Conservation (phyloP, 2,329 filamentous ascomycete genomes). For the Colletotrichum shisoi region DNA sequence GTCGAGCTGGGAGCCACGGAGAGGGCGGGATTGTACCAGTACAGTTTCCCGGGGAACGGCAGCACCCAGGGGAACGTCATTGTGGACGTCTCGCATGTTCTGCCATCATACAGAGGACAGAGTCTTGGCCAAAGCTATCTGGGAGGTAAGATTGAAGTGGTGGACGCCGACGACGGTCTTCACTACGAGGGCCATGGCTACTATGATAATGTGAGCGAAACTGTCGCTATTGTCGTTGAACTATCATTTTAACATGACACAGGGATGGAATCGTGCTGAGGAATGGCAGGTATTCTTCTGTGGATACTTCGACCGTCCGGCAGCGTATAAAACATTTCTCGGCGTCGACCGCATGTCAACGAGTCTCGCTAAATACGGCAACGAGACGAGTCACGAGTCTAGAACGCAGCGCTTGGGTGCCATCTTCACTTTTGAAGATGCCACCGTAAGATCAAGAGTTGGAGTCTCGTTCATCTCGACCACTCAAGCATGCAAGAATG, state of each 20-base stretch:
- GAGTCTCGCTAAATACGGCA: conserved; percentile 47
- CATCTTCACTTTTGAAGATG: conserved; percentile 62
- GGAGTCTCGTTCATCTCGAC: conserved; percentile 74
- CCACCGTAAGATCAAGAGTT: conserved; percentile 63
- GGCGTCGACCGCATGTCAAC: conserved; percentile 47
- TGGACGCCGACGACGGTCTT: conserved; percentile 50
- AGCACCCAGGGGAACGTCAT: conserved; percentile 57
- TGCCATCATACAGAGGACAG: conserved; percentile 67
- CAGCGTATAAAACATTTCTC: conserved; percentile 56
- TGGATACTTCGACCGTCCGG: conserved; percentile 63
- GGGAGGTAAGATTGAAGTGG: conserved; percentile 64
- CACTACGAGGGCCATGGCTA: conserved; percentile 68
- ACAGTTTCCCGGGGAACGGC: conserved; percentile 60
- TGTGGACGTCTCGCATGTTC: conserved; percentile 71
- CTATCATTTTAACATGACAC: conserved; percentile 15
- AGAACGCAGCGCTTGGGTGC: conserved; percentile 54
- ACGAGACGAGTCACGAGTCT: conserved; percentile 47
- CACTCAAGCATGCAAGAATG: conserved; percentile 65
- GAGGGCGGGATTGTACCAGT: conserved; percentile 67
- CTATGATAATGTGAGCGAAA: conserved; percentile 64
- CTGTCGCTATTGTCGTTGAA: background rate
- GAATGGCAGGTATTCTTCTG: conserved; percentile 71
- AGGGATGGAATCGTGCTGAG: conserved; percentile 70
- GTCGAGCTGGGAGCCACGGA: conserved; percentile 65
- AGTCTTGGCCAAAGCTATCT: conserved; percentile 69